Percentiles rank a stretch among this genome's conserved stretches.
phyloP scores from a whole-genome alignment of 805 yeast genomes.

The Hermanozyma aechmeae region DNA sequence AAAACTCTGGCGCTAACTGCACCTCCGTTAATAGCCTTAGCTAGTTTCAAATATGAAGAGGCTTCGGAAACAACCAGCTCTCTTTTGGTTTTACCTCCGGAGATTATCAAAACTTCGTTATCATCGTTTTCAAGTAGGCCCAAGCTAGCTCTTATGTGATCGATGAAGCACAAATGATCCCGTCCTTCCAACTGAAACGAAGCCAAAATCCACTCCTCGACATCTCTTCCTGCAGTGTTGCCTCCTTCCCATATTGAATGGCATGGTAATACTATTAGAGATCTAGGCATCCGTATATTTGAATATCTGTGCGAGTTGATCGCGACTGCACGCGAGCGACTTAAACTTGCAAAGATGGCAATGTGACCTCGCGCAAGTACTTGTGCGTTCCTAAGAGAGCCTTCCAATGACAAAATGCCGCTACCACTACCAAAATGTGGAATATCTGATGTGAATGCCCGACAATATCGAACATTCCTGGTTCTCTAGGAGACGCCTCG shows the following conservation, averaged over 20 bases:
- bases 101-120: conserved; percentile 32
- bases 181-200: conserved; percentile 60
- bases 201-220: conserved; percentile 58
- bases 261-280: conserved; percentile 35
- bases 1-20: conserved; percentile 18
- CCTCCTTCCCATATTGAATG: conserved; percentile 50
- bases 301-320: neutral
- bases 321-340: neutral
- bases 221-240: conserved; percentile 33
- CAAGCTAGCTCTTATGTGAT: conserved; percentile 46
- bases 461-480: conserved; percentile 45
- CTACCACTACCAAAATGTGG: conserved; percentile 68
- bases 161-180: conserved; percentile 57
- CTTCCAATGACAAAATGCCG: conserved; percentile 64
- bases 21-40: conserved; percentile 14
- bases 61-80: conserved; percentile 53
- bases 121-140: conserved; percentile 20
- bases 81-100: conserved; percentile 67
- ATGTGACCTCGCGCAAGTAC: neutral
- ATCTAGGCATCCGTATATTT: too few relatives aligned
- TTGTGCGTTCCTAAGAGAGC: conserved; percentile 31
- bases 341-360: neutral
- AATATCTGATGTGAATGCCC: conserved; percentile 86
- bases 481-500: neutral
- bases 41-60: conserved; percentile 43